These are phyloP conservation scores for Ambrosia artemisiifolia DNA, from an alignment of 129 eudicot species.

Conservation along the genomic window DNA sequence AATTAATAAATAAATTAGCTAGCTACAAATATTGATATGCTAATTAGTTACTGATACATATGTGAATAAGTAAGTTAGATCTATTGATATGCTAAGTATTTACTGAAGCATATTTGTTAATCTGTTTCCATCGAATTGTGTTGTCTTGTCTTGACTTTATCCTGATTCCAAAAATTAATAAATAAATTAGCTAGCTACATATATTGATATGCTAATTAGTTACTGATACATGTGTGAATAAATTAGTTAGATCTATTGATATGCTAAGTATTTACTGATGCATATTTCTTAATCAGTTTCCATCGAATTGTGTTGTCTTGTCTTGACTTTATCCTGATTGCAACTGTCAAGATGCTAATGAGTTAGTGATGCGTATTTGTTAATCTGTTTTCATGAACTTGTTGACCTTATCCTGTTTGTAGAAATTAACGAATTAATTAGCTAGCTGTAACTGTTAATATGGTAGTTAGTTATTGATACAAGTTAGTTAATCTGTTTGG, in stretches of 20 bases:
- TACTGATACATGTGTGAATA: no score
- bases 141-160: conserved; percentile 19
- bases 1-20: not conserved
- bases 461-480: not conserved
- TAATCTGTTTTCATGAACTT: no score
- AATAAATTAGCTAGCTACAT: no score
- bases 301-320: conserved; percentile 21
- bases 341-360: not conserved
- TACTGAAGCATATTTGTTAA: not conserved
- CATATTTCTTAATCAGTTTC: conserved; percentile 16
- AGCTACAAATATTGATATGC: not conserved
- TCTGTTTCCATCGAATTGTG: conserved; percentile 21
- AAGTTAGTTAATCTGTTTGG: conserved; percentile 23
- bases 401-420: no score
- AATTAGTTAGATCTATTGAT: no score
- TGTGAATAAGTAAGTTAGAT: no score
- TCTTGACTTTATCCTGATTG: conserved; percentile 1
- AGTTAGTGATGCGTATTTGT: no score
- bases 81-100: not conserved
- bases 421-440: no score
- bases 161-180: not conserved
- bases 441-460: no score
- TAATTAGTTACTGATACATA: no score
- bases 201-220: conserved; percentile 3
- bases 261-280: not conserved